Evolutionary conservation across 441 rosid species (phyloP), one percentile per base, ranked within the genome.

Genomic region (Aquilaria agallochum): DNA sequence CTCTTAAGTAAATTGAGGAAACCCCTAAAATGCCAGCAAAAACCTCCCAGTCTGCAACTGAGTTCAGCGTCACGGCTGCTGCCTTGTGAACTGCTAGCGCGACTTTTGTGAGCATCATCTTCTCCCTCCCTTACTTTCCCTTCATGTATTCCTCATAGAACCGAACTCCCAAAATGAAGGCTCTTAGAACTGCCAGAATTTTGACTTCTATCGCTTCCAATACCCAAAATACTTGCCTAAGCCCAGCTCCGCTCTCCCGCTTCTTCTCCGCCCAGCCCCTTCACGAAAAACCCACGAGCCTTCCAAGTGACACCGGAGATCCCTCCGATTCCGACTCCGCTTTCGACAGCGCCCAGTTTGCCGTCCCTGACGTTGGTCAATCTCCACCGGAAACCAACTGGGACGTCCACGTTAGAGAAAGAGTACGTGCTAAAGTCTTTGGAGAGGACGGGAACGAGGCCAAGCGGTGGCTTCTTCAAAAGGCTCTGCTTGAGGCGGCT

Each of bases 401-500:
- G 97, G 88, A 91, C 55, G 76, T 72, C 64, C 80, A 69, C 57
- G 83, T 81, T 74, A 76, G 98, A 52, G 76, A 68, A 48, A 77
- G 83, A 65, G 89, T 86, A 5, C 84, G 91, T 53, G 65, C 58
- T 49, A 51, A 74, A 13, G 64, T 94, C 58, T 85, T 89, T 44
- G 80, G 78, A 50, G 53, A 72, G 57, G 87, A 77, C 61, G 90
- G 85, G 42, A 83, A 81, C 14, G 83, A 78, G 53, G 76, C 71
- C 68, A 74, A 74, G 71, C 70, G 79, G 15, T 83, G 95, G 71
- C 36, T 77, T 57, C 84, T 94, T 5, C 96, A 97, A 0, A 87
- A 72, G 80, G 82, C 92, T 36, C 76, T 91, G 62, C 88, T 94
- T 42, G 78, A 80, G 74, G 95, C 95, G 31, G 97, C 99, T 3